A percentile compares a stretch with the other conserved stretches of the same genome.
phyloP scores from a whole-genome alignment of 2,329 filamentous ascomycete species.

The Leptographium lundbergii region DNA sequence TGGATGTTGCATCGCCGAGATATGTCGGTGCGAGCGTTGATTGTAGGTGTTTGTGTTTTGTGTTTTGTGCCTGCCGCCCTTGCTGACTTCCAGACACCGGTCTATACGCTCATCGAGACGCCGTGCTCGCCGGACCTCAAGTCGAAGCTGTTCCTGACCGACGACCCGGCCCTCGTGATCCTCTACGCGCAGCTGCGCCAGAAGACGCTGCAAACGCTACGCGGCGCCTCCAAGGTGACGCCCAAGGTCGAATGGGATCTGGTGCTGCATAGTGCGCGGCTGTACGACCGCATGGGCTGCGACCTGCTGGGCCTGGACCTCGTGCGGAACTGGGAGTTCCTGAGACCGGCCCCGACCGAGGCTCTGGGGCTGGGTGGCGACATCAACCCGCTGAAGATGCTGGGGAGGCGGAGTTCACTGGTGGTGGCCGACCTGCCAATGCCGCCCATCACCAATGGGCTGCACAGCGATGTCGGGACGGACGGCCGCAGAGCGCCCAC shows the following conservation, averaged over 20 bases:
- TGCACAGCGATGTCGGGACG: conserved; percentile 28
- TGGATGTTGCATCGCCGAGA: conserved; percentile 77
- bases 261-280: conserved; percentile 68
- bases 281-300: conserved; percentile 88
- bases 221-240: conserved; percentile 70
- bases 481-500: conserved; percentile 45
- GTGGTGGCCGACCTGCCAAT: conserved; percentile 63
- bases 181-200: conserved; percentile 78
- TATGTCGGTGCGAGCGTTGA: conserved; percentile 71
- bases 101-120: conserved; percentile 60
- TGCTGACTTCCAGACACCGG: conserved; percentile 46
- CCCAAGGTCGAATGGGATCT: conserved; percentile 79
- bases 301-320: conserved; percentile 80
- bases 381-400: conserved; percentile 53
- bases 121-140: conserved; percentile 57
- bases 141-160: conserved; percentile 70
- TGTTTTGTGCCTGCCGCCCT: neutral
- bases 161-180: conserved; percentile 80
- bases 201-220: conserved; percentile 68
- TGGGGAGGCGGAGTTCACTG: conserved; percentile 61
- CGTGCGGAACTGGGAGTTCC: conserved; percentile 73
- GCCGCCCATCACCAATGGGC: conserved; percentile 18
- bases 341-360: conserved; percentile 30
- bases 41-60: conserved; percentile 39
- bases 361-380: conserved; percentile 30